Conservation (phyloP, 1,284 basidiomycete genomes). For the Somion occarium region DNA sequence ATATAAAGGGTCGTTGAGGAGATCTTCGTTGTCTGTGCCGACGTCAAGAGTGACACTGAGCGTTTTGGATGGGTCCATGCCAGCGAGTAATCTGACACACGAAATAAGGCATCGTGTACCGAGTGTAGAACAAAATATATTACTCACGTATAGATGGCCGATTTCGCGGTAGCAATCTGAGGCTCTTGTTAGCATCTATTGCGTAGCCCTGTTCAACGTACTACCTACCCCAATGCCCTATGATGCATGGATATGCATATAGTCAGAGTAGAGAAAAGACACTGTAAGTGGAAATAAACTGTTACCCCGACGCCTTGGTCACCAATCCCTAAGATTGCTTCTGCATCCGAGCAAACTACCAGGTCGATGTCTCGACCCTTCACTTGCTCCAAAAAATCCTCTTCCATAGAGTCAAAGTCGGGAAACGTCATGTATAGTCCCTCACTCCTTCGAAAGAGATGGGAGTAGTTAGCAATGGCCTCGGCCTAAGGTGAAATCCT, state of each 20-base stretch:
- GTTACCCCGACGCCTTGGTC: constrained; percentile 68
- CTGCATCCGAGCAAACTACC: constrained; percentile 79
- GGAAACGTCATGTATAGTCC: constrained; percentile 65
- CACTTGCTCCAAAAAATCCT: constrained; percentile 66
- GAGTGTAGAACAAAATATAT: neutral
- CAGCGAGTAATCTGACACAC: constrained; percentile 67
- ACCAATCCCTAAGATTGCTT: constrained; percentile 80
- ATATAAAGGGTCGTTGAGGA: constrained; percentile 62
- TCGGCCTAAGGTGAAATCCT: constrained; percentile 46
- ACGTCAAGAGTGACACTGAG: constrained; percentile 71
- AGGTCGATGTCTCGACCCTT: constrained; percentile 61
- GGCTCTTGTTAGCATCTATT: constrained; percentile 2
- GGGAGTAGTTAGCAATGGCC: constrained; percentile 77
- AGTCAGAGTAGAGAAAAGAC: neutral
- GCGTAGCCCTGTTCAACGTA: neutral
- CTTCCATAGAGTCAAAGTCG: constrained; percentile 67
- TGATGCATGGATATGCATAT: neutral
- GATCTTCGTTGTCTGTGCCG: constrained; percentile 68
- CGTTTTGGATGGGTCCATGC: constrained; percentile 70
- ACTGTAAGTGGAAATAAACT: constrained; percentile 4
- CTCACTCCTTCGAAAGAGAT: constrained; percentile 73
- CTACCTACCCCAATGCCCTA: constrained; percentile 45
- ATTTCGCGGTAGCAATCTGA: constrained; percentile 85
- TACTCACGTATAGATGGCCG: constrained; percentile 73
- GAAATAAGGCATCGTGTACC: neutral